Base-by-base conservation (phyloP, 768 basidiomycete genomes). In the Favolaschia claudopus region DNA sequence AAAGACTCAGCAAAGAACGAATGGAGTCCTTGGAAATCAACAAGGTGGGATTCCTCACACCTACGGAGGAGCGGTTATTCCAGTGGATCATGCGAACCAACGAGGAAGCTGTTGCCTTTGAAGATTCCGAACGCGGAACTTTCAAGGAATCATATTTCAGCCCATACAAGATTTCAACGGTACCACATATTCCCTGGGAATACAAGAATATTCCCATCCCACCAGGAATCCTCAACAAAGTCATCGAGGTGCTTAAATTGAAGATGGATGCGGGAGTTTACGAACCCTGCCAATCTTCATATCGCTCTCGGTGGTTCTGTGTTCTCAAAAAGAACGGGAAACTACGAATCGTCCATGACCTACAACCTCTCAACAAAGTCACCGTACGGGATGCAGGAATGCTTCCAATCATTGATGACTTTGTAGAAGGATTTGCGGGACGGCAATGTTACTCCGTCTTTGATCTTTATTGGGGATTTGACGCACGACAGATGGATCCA, bases 191-290 rank as follows among this genome's bases (percentile, higher is more conserved):
- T 1, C 67, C 67, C 12, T 68, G 67, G 67, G 61, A 58, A 44
- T 61, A 45, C 27, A 56, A 53, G 31, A 66, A 66, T 38, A 68
- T 68, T 29, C 67, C 65, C 1, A 68, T 68, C n/a, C 67, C 65
- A 17, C 62, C 63, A 58, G 10, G 70, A 73, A 36, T 76, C 68
- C 42, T 68, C 73, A 58, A 69, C 12, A 45, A 67, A 33, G 60
- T 69, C 5, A 51, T 67, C 15, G 59, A 66, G 20, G 25, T 68
- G 1, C 20, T 69, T 5, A 64, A 58, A 40, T 20, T 42, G 6
- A 69, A 68, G 27, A 64, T 69, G 1, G 62, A 50, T n/a, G 64
- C 67, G 2, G 64, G 67, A 38, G 67, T 62, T 13, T 69, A 67
- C 58, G 67, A 69, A 37, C 56, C 62, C 24, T 57, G 60, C 22